Percentiles rank a stretch among this genome's conserved stretches.
phyloP scores from a whole-genome alignment of 441 rosid genomes.

The Arabidopsis lyrata region DNA sequence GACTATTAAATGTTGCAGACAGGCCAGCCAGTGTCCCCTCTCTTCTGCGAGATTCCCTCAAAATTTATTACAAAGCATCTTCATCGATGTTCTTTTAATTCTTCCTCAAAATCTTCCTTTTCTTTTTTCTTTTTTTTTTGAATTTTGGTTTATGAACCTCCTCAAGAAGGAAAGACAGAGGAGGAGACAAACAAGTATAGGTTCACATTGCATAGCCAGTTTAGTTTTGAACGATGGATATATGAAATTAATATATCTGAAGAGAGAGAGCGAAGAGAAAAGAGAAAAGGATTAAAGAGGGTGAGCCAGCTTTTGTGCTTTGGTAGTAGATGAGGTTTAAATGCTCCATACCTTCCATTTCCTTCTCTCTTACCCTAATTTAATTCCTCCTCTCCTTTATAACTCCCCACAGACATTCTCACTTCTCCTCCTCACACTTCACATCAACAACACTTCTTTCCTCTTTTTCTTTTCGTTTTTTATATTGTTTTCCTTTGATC shows the following conservation, averaged over 20 bases:
- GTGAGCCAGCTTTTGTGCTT: constrained; percentile 67
- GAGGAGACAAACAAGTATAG: constrained; percentile 49
- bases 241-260: neutral
- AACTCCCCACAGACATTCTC: constrained; percentile 51
- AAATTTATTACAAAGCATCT: constrained; percentile 47
- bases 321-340: constrained; percentile 78
- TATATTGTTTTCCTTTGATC: neutral
- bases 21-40: constrained; percentile 46
- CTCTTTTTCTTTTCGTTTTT: neutral
- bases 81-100: constrained; percentile 34
- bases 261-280: constrained; percentile 16
- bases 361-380: constrained; percentile 50
- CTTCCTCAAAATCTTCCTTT: constrained; percentile 25
- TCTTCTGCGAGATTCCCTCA: constrained; percentile 45
- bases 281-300: constrained; percentile 57
- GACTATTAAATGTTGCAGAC: constrained; percentile 44
- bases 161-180: constrained; percentile 39
- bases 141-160: constrained; percentile 13
- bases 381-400: constrained; percentile 49
- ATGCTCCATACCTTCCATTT: constrained; percentile 59
- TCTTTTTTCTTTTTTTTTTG: neutral
- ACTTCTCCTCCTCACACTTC: constrained; percentile 50
- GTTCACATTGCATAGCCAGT: constrained; percentile 44
- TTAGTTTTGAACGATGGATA: constrained; percentile 38
- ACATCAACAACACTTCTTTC: constrained; percentile 43